Base-by-base conservation (phyloP, 495 filamentous ascomycete genomes). In the Hypoxylon lenormandii region DNA sequence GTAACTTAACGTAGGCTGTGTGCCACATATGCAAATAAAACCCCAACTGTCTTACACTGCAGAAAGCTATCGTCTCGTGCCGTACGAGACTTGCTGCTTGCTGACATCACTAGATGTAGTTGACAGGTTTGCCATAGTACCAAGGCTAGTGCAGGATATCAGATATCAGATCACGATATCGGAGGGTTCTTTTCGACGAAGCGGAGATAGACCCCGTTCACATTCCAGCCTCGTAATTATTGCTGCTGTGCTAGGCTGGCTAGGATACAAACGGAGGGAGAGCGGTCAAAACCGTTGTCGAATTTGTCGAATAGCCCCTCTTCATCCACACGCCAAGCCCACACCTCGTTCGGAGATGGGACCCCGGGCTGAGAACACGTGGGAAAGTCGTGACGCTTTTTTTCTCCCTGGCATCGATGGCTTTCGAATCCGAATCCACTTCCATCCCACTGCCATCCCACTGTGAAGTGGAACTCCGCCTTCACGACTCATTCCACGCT, bases 321-420 rank as follows among this genome's bases (percentile, higher is more conserved):
- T 33, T 57, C 37, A 19, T 36, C 45, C 19, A 28, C 26, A 28
- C 26, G 7, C 7, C 26, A 28, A 46, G 49, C 53, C 53, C 30
- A 43, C 53, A 38, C 43, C 59, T 48, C 53, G 55, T 60, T 68
- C 50, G 48, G 54, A 42, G 49, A 13, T 28, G 47, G 53, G 23
- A 56, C 55, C 52, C 54, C 47, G 28, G 57, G 47, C 54, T 57
- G 36, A 26, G 45, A 69, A 72, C 65, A 72, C 64, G 64, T 72
- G 69, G 69, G 53, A 68, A 65, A 72, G 64, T 56, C 54, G 55
- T 64, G 50, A 63, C 40, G 55, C 22, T 52, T 3, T 21, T 15
- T 18, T 19, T 10, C 16, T 3, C 5, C 57, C 12, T 15, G 18
- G 19, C 42, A 13, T 48, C 21, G 28, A 52, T 36, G 42, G 33